Percentiles rank a stretch among this genome's conserved stretches.
phyloP scores from a whole-genome alignment of 306 rosid genomes.

The Citrullus colocynthis region DNA sequence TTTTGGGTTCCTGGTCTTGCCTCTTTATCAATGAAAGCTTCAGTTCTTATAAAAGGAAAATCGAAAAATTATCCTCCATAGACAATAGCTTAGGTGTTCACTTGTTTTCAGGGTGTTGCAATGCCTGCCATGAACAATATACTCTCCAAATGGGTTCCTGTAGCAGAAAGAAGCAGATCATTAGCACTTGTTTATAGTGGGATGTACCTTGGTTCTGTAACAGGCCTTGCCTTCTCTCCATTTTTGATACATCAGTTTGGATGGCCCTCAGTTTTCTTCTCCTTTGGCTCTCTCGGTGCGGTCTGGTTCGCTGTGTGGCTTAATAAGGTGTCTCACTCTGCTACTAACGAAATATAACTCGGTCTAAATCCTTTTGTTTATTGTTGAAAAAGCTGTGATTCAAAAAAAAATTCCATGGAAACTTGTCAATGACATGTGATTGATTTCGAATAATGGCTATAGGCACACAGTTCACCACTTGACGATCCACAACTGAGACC shows the following conservation, averaged over 20 bases:
- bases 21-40: too few relatives aligned
- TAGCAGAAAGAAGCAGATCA: slow-evolving; percentile 92
- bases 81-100: slow-evolving; percentile 3
- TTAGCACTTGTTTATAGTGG: slow-evolving; percentile 95
- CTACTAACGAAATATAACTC: background rate
- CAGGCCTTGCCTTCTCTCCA: slow-evolving; percentile 96
- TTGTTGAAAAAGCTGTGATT: background rate
- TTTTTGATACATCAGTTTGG: slow-evolving; percentile 77
- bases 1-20: too few relatives aligned
- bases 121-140: slow-evolving; percentile 99
- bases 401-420: background rate
- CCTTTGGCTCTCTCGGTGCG: slow-evolving; percentile 91
- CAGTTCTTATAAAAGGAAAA: too few relatives aligned
- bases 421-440: background rate
- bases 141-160: slow-evolving; percentile 95
- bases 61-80: background rate
- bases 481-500: slow-evolving; percentile 85
- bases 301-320: slow-evolving; percentile 79
- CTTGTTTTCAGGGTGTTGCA: slow-evolving; percentile 71
- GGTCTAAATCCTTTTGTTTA: background rate
- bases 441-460: slow-evolving; percentile 12
- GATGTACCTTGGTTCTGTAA: slow-evolving; percentile 98
- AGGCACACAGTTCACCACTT: slow-evolving; percentile 92
- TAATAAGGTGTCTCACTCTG: slow-evolving; percentile 41
- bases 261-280: slow-evolving; percentile 97